These are phyloP conservation scores for Boletus patriciae DNA, from an alignment of 768 basidiomycete genomes.

Conservation along the genomic window DNA sequence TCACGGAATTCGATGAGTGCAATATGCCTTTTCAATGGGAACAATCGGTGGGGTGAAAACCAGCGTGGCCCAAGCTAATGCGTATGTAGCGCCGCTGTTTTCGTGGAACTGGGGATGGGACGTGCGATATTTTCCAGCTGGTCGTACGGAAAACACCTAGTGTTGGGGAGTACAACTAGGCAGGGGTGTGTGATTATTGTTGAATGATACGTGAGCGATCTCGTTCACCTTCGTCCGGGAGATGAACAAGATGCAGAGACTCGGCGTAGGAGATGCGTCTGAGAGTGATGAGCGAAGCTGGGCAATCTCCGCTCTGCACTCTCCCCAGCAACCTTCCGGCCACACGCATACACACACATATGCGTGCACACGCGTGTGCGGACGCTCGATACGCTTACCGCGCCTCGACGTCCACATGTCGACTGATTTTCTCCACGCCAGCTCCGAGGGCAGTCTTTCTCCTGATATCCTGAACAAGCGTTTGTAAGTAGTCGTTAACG, in stretches of 20 bases:
- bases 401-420: slow-evolving; percentile 28
- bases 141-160: background rate
- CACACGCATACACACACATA: background rate
- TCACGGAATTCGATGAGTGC: background rate
- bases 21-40: background rate
- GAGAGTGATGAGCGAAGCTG: slow-evolving; percentile 12
- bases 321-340: slow-evolving; percentile 1
- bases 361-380: background rate
- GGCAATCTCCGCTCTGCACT: slow-evolving; percentile 6
- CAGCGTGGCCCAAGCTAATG: background rate
- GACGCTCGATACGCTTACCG: slow-evolving; percentile 10
- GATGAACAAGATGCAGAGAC: background rate
- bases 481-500: background rate
- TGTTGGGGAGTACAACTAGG: background rate
- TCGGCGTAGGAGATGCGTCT: background rate
- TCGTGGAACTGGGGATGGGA: too few species aligned
- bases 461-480: slow-evolving; percentile 19
- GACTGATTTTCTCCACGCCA: slow-evolving; percentile 38
- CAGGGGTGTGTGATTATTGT: background rate
- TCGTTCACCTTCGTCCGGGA: background rate
- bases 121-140: background rate
- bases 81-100: background rate
- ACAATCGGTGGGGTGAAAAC: background rate
- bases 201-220: background rate
- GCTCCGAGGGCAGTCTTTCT: slow-evolving; percentile 37